Evolutionary conservation across 2,329 filamentous ascomycete genomes (phyloP), one percentile per base, ranked within the genome.

Genomic region (Colletotrichum sp.): DNA sequence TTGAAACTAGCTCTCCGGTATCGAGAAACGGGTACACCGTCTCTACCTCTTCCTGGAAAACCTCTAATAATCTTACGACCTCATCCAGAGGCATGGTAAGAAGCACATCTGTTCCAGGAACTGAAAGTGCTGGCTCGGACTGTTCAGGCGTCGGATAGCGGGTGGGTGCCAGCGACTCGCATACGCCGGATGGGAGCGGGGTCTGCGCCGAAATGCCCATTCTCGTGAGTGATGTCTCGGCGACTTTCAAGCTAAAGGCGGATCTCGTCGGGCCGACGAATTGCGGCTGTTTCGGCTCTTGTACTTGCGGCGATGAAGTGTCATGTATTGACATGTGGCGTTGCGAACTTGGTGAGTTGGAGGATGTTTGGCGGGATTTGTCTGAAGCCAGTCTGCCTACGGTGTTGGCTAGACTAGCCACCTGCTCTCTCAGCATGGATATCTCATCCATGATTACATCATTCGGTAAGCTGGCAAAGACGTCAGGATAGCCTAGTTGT

Each of bases 31-130:
- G 84, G 63, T 85, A 85, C 0, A 85, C 81, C 0, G 81, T 81
- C 24, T 86, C 85, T 24, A 86, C 82, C 70, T 86, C 85, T 60
- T 87, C 85, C 26, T 84, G 82, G 36, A 84, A 87, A 13, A 84
- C 81, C 16, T 81, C 78, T n/a, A 85, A 78, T 49, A 86, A 81
- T 26, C 84, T 77, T 0, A 78, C 75, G 1, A 84, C 57, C 12
- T 85, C 84, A 0, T 76, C 76, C 0, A 79, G 67, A 1, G 72
- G 30, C 28, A 77, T 62, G 0, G 75, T 66, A 6, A 77, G 75
- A 3, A 77, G 72, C 4, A 71, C 59, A 10, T 77, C 75, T 8
- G 59, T 65, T 1, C 67, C 71, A n/a, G 44, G 71, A 30, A 52
- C 49, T 13, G 66, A 71, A 3, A 32, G 59, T 4, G 71, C 49